Base-by-base conservation (phyloP, 805 yeast species). In the Kodamaea hsintzibuensis region DNA sequence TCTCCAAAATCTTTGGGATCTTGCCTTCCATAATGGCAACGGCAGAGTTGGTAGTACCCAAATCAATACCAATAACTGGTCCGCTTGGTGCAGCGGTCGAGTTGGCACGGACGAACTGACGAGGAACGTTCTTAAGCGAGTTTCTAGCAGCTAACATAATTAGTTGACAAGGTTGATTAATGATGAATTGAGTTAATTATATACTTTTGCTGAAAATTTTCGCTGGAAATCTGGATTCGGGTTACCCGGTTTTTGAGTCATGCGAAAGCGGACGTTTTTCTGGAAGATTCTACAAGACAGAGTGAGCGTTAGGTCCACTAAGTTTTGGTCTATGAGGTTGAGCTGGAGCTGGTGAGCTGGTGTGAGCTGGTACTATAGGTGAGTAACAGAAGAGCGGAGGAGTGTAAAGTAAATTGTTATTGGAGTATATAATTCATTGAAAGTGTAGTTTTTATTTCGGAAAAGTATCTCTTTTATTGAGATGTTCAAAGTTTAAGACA, bases 11-110 rank as follows among this genome's bases (percentile, higher is more conserved):
- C 73, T 82, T 83, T 55, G 96, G 93, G 56, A 78, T 71, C 69
- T 84, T 81, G 59, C 91, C 89, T 73, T 88, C 92, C 85, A 89
- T 83, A 52, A 88, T 74, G 52, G 96, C 96, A 42, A 89, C 96
- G 53, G 96, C 96, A 35, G 96, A 89, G 78, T 89, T 89, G 70
- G 96, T 89, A 70, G 96, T 89, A 66, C 96, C 96, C 67, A 89
- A 76, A 72, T 89, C 96, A 63, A 89, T 88, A 70, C 96, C 96
- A 65, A 89, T 88, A 46, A 89, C 93, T 60, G 84, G 77, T 58
- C 82, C 80, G 58, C 62, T 63, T 45, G 73, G 69, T 43, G 73
- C 73, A 42, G 63, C 58, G 30, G 71, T 60, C 51, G 74, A 70
- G 62, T 66, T 62, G 54, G 62, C 62, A 66, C 73, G 71, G 55